A percentile compares a stretch with the other conserved stretches of the same genome.
phyloP scores from a whole-genome alignment of 768 basidiomycete species.

The Paxillus ammoniavirescens region DNA sequence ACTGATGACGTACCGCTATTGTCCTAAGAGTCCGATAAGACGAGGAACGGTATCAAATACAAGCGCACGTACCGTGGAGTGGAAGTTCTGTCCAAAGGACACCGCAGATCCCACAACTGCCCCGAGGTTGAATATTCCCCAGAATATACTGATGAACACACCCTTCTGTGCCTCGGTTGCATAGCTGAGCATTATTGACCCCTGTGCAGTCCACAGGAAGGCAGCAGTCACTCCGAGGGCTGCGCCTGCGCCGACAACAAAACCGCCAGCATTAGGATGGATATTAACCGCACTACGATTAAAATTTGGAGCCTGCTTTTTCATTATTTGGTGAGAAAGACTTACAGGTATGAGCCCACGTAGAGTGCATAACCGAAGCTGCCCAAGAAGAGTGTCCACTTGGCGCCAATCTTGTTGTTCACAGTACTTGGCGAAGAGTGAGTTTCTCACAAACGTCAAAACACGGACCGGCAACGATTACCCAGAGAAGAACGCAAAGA shows the following conservation, averaged over 20 bases:
- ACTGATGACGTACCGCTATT: slow-evolving; percentile 22
- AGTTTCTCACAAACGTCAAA: background rate
- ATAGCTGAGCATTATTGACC: slow-evolving; percentile 76
- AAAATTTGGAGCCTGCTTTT: background rate
- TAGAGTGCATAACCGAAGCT: slow-evolving; percentile 73
- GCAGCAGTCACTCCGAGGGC: slow-evolving; percentile 68
- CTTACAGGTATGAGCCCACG: slow-evolving; percentile 68
- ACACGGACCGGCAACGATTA: slow-evolving; percentile 25
- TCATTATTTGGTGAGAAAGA: background rate
- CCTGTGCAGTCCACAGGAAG: slow-evolving; percentile 78
- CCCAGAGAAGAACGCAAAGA: slow-evolving; percentile 66
- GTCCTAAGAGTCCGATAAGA: slow-evolving; percentile 12
- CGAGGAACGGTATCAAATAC: background rate
- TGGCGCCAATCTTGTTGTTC: slow-evolving; percentile 74
- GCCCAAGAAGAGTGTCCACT: slow-evolving; percentile 69
- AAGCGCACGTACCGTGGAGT: slow-evolving; percentile 48
- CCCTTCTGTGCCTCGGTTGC: slow-evolving; percentile 77
- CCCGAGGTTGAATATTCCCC: slow-evolving; percentile 81
- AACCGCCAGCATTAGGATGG: slow-evolving; percentile 54
- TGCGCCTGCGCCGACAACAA: slow-evolving; percentile 69
- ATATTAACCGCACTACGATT: slow-evolving; percentile 61
- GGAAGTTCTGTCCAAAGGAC: slow-evolving; percentile 66
- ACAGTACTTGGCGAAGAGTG: slow-evolving; percentile 48
- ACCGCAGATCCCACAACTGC: slow-evolving; percentile 75
- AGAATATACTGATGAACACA: slow-evolving; percentile 70